Evolutionary conservation across 768 basidiomycete species (phyloP).

Genomic region (Boletus tylopilopsis): DNA sequence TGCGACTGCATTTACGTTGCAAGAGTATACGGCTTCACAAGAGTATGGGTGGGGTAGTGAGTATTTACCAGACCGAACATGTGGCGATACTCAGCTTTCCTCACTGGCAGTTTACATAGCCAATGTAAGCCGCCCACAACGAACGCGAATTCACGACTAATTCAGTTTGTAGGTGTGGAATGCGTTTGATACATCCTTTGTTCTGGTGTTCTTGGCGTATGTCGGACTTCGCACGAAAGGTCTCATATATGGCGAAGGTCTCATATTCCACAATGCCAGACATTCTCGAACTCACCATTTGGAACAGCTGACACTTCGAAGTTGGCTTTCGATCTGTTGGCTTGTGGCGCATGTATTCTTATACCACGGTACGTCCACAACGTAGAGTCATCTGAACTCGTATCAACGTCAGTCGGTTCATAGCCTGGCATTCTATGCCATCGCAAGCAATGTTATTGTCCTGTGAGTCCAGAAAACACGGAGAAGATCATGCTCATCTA

Average conservation of each 20-base stretch:
- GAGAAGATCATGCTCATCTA: constrained; percentile 4
- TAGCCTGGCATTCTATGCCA: constrained; percentile 75
- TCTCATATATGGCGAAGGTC: constrained; percentile 50
- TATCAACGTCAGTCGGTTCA: neutral
- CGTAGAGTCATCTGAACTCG: neutral
- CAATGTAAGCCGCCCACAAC: constrained; percentile 48
- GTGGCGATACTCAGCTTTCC: neutral
- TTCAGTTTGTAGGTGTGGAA: constrained; percentile 72
- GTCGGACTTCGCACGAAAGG: constrained; percentile 63
- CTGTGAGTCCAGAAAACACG: constrained; percentile 44
- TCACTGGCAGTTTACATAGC: constrained; percentile 66
- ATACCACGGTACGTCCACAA: constrained; percentile 60
- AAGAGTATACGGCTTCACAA: constrained; percentile 83
- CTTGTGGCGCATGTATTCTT: constrained; percentile 82
- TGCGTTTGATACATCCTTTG: constrained; percentile 77
- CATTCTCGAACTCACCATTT: constrained; percentile 1
- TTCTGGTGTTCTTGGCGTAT: constrained; percentile 66
- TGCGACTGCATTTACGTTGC: constrained; percentile 72
- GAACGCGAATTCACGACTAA: neutral
- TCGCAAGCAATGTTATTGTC: constrained; percentile 75
- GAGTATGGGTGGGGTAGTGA: constrained; percentile 86
- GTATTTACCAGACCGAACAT: constrained; percentile 30
- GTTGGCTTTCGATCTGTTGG: constrained; percentile 76
- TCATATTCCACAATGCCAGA: constrained; percentile 7
- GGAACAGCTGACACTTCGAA: constrained; percentile 42